A percentile compares a stretch with the other conserved stretches of the same genome.
These are phyloP conservation scores for Termitomyces sp. DNA, from an alignment of 768 basidiomycete genomes.

Conservation along the genomic window DNA sequence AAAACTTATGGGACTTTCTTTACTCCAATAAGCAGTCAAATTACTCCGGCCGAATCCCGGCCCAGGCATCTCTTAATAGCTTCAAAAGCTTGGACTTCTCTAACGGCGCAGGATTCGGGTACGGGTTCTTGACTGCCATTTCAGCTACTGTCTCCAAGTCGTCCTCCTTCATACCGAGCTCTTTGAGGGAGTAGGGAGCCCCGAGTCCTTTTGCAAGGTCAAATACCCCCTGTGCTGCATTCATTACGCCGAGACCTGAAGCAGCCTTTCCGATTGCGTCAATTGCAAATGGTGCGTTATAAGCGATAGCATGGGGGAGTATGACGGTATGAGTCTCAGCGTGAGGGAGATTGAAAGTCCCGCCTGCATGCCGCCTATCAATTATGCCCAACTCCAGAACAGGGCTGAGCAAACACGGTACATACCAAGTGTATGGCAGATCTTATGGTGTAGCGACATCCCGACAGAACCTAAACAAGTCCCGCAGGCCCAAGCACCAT, in stretches of 20 bases:
- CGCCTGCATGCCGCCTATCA: constrained; percentile 17
- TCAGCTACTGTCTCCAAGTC: constrained; percentile 33
- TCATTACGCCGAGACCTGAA: constrained; percentile 17
- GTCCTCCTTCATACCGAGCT: constrained; percentile 34
- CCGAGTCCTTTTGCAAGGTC: constrained; percentile 20
- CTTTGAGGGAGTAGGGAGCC: constrained; percentile 26
- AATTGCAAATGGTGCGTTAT: constrained; percentile 28
- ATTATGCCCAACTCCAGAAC: background rate
- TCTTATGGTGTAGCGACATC: constrained; percentile 35
- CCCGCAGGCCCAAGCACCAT: constrained; percentile 33
- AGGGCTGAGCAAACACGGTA: constrained; percentile 16
- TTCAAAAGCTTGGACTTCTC: constrained; percentile 25
- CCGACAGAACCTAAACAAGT: constrained; percentile 27
- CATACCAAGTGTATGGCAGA: constrained; percentile 31
- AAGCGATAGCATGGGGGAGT: constrained; percentile 34
- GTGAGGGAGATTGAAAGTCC: constrained; percentile 34
- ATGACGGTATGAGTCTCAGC: constrained; percentile 37
- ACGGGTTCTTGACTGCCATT: constrained; percentile 28
- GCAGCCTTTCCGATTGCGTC: constrained; percentile 27
- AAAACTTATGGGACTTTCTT: background rate
- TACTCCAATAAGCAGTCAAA: background rate
- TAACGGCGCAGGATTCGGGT: constrained; percentile 32
- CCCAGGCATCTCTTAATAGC: constrained; percentile 24
- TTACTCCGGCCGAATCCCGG: constrained; percentile 21
- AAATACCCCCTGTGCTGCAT: constrained; percentile 18